Conservation (phyloP, 2,329 filamentous ascomycete species). For the Beauveria bassiana region DNA sequence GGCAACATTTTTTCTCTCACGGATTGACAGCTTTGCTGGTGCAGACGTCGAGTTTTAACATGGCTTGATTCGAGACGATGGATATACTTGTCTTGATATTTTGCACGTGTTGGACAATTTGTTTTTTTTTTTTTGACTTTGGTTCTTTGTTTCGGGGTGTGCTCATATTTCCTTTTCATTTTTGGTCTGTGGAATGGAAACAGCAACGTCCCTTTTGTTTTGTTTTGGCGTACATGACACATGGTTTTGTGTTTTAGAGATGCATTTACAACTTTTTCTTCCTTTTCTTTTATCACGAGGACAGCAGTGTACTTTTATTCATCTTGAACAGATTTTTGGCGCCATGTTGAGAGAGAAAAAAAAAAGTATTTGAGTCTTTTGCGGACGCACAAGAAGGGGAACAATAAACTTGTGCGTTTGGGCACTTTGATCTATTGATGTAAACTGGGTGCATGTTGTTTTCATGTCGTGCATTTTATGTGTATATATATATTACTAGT, state of each 20-base stretch:
- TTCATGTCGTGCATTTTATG: too few species aligned
- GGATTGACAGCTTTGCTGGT: neutral
- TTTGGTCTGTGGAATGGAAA: neutral
- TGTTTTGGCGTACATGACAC: conserved; percentile 1
- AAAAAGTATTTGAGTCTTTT: too few species aligned
- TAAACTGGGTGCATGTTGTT: too few species aligned
- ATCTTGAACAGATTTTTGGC: neutral
- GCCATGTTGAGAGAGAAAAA: too few species aligned
- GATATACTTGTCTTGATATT: neutral
- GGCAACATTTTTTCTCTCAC: neutral
- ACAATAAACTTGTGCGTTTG: too few species aligned
- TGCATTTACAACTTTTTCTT: neutral
- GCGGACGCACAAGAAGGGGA: too few species aligned
- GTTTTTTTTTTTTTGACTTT: neutral
- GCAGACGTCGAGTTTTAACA: neutral
- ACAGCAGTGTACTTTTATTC: conserved; percentile 5
- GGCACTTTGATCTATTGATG: too few species aligned
- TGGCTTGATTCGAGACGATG: neutral
- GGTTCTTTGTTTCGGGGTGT: neutral
- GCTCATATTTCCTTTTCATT: neutral
- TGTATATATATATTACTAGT: too few species aligned
- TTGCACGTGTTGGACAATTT: neutral
- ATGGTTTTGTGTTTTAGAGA: neutral
- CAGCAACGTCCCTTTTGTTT: neutral
- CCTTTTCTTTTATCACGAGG: neutral